Percentiles rank a stretch among this genome's conserved stretches.
Evolutionary conservation across 2,329 filamentous ascomycete genomes (phyloP).

Genomic region (Graphiopsis chlorocephala): DNA sequence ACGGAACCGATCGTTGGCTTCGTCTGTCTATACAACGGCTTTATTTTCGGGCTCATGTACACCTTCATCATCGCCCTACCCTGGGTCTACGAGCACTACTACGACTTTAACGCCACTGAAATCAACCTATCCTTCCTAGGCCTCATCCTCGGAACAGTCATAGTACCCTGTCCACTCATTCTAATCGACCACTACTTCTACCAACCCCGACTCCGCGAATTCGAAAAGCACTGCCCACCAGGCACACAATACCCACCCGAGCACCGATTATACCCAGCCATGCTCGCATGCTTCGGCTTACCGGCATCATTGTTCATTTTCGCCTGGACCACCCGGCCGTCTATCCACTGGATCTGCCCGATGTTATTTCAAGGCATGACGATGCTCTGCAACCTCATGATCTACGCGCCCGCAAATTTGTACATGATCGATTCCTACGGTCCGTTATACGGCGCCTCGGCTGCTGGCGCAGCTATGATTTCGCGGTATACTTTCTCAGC

Average conservation of each 20-base stretch:
- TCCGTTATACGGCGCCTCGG: constrained; percentile 39
- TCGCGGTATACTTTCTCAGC: constrained; percentile 30
- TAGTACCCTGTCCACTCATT: constrained; percentile 28
- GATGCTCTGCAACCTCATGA: constrained; percentile 25
- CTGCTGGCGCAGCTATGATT: constrained; percentile 33
- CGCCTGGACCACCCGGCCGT: constrained; percentile 32
- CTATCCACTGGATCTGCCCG: constrained; percentile 40
- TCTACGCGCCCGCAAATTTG: constrained; percentile 37
- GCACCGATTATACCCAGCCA: constrained; percentile 33
- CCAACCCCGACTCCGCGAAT: constrained; percentile 25
- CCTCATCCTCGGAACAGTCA: constrained; percentile 24
- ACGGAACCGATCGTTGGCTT: constrained; percentile 43
- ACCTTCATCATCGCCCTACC: constrained; percentile 42
- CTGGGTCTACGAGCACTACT: constrained; percentile 33
- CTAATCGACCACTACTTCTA: constrained; percentile 32
- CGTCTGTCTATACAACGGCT: constrained; percentile 42
- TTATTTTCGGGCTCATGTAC: constrained; percentile 42
- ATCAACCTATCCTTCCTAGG: constrained; percentile 37
- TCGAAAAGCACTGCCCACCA: constrained; percentile 9
- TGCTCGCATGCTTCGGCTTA: constrained; percentile 31
- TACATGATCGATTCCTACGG: constrained; percentile 45
- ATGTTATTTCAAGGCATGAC: constrained; percentile 30
- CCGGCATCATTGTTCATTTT: constrained; percentile 37
- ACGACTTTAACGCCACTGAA: constrained; percentile 28
- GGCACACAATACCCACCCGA: constrained; percentile 29